Conservation (phyloP, 2,329 filamentous ascomycete genomes). For the Talaromyces albobiverticillius region DNA sequence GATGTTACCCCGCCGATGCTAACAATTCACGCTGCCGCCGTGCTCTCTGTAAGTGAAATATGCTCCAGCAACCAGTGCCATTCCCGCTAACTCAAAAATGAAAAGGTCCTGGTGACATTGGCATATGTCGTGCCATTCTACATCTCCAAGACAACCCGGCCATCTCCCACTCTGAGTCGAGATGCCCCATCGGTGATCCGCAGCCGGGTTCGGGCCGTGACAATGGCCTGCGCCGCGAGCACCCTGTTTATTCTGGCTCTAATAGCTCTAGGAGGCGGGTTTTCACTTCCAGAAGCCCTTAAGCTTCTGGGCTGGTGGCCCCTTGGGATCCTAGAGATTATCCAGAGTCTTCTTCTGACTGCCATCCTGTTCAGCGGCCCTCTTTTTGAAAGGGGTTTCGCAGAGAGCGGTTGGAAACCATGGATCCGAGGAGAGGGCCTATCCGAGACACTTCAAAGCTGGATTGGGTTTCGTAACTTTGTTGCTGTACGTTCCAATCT, state of each 20-base stretch:
- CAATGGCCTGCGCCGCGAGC: conserved; percentile 68
- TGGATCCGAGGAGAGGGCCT: conserved; percentile 56
- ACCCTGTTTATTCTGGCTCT: conserved; percentile 65
- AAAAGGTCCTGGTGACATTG: conserved; percentile 73
- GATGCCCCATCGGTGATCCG: conserved; percentile 89
- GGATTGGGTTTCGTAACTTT: conserved; percentile 76
- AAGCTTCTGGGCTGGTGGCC: conserved; percentile 81
- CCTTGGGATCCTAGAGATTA: conserved; percentile 61
- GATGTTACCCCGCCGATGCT: conserved; percentile 10
- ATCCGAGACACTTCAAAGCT: conserved; percentile 10
- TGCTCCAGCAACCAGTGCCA: background rate
- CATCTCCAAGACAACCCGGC: conserved; percentile 72
- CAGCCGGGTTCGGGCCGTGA: conserved; percentile 77
- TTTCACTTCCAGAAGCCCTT: conserved; percentile 54
- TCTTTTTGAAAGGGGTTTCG: conserved; percentile 73
- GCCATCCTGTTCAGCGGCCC: conserved; percentile 78
- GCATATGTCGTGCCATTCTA: conserved; percentile 92
- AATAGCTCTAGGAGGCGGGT: conserved; percentile 52
- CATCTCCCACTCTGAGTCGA: conserved; percentile 73
- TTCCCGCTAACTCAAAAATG: conserved; percentile 4
- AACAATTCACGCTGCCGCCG: conserved; percentile 25
- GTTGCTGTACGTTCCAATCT: conserved; percentile 60
- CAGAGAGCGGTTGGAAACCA: conserved; percentile 66
- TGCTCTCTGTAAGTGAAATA: conserved; percentile 37
- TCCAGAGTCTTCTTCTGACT: conserved; percentile 66